Conservation (phyloP, 352 stramenopile species). For the Phytophthora foliorum region DNA sequence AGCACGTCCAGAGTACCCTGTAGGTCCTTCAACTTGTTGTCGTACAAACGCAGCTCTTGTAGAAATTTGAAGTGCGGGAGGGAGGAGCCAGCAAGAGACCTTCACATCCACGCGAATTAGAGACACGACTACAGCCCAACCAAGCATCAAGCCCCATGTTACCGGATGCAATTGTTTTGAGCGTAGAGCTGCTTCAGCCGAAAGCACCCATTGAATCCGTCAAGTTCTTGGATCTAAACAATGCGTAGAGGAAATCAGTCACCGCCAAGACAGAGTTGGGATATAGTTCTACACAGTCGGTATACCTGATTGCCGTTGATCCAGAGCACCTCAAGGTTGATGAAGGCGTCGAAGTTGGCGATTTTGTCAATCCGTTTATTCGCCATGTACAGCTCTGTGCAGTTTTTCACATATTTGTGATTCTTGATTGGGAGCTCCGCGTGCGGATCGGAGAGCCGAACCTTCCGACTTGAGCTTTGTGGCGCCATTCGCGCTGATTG, state of each 20-base stretch:
- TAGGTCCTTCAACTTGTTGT: slow-evolving; percentile 87
- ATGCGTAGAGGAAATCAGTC: background rate
- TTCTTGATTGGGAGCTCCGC: slow-evolving; percentile 89
- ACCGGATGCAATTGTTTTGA: slow-evolving; percentile 88
- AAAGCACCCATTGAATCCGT: slow-evolving; percentile 84
- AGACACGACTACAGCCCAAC: background rate
- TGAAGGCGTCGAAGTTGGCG: slow-evolving; percentile 87
- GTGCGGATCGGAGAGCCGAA: slow-evolving; percentile 70
- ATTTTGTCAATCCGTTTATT: slow-evolving; percentile 83
- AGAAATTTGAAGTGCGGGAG: slow-evolving; percentile 83
- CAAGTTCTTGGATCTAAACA: slow-evolving; percentile 62
- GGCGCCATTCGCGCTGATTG: slow-evolving; percentile 17
- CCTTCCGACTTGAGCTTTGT: slow-evolving; percentile 20
- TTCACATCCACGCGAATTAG: slow-evolving; percentile 11
- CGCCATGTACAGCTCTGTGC: slow-evolving; percentile 87
- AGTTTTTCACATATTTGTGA: slow-evolving; percentile 93
- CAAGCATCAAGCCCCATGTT: background rate
- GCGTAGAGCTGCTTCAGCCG: slow-evolving; percentile 91
- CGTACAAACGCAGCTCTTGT: slow-evolving; percentile 77
- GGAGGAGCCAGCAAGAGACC: slow-evolving; percentile 57
- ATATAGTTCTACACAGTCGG: slow-evolving; percentile 2
- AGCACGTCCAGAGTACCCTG: slow-evolving; percentile 60
- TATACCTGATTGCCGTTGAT: slow-evolving; percentile 87
- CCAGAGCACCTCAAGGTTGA: slow-evolving; percentile 92
- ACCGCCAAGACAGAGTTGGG: background rate